Evolutionary conservation across 495 filamentous ascomycete genomes (phyloP), one percentile per base, ranked within the genome.

Genomic region (Aspergillus bridgeri): DNA sequence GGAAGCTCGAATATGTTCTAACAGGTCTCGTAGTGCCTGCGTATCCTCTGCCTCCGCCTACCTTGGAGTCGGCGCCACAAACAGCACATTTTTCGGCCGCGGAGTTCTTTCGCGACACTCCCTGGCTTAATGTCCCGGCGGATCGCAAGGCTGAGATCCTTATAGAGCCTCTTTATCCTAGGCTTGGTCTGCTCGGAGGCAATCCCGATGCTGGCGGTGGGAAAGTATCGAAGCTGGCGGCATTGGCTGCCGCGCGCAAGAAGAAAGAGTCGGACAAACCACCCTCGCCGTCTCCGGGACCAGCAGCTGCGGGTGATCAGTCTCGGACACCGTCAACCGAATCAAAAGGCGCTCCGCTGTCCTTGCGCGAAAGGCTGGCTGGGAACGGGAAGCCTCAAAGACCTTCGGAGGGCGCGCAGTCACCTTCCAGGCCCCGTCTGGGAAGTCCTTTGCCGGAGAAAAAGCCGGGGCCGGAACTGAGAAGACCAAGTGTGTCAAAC

Each of bases 141-240:
- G 72, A 90, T 50, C 85, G 90, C 21, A 83, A 83, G 57, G 83
- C 86, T 42, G 73, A 82, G 44, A 81, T 93, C 21, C 76, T 91
- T 33, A 73, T 90, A 21, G 78, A 87, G 46, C 84, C 87, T 4
- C 61, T 84, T 4, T 79, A 75, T 51, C 85, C 83, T 47, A 80
- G 73, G 25, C 68, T 79, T 47, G 83, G 87, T 7, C 78, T 98
- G 8, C 73, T 94, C 18, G 94, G 94, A 20, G 94, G 95, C 20
- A 83, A 89, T 3, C 64, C 78, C 11, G 75, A 83, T n/a, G 64
- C 53, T 48, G 72, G 67, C 9, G 77, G 73, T 8, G 77, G 73
- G 5, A 96, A 95, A 65, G 80, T 88, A 66, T 96, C 93, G 11
- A 98, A 97, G 66, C 78, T 98, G 25, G 92, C 94, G 58, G 87